These are phyloP conservation scores for Venturia oleaginea DNA, from an alignment of 2,329 filamentous ascomycete genomes.

Conservation along the genomic window DNA sequence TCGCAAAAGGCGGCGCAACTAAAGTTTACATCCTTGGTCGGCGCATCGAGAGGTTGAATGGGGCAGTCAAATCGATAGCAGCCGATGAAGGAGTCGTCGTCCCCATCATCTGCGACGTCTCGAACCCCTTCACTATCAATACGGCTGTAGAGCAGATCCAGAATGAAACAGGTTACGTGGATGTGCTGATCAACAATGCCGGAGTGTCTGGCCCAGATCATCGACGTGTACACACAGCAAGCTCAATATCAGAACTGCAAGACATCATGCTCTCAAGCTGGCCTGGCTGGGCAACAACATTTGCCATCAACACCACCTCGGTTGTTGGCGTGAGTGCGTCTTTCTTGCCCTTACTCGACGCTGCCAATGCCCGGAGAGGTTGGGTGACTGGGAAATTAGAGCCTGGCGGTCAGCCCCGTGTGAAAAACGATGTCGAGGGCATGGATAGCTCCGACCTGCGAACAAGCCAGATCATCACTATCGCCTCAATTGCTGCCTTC, in stretches of 20 bases:
- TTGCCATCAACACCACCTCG: constrained; percentile 27
- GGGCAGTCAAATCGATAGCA: constrained; percentile 29
- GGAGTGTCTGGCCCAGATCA: constrained; percentile 38
- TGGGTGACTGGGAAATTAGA: constrained; percentile 26
- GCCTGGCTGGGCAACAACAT: constrained; percentile 23
- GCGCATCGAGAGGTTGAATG: constrained; percentile 31
- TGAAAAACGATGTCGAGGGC: constrained; percentile 16
- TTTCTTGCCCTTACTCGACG: constrained; percentile 33
- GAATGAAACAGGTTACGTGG: constrained; percentile 37
- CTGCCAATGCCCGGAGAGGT: constrained; percentile 34
- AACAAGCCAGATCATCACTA: constrained; percentile 15
- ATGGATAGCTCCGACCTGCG: constrained; percentile 19
- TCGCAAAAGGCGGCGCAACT: constrained; percentile 32
- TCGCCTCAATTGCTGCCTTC: constrained; percentile 13
- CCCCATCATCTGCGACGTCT: constrained; percentile 36
- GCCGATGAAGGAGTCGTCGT: constrained; percentile 27
- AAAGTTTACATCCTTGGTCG: constrained; percentile 40
- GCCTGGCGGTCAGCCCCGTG: constrained; percentile 20
- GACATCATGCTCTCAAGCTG: constrained; percentile 30
- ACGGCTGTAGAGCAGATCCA: constrained; percentile 34
- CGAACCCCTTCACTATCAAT: constrained; percentile 32
- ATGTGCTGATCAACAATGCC: constrained; percentile 45
- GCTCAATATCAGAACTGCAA: constrained; percentile 35
- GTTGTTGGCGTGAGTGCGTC: constrained; percentile 32
- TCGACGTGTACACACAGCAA: constrained; percentile 32